A percentile compares a stretch with the other conserved stretches of the same genome.
phyloP scores from a whole-genome alignment of 1,284 basidiomycete genomes.

The Cystobasidium slooffiae region DNA sequence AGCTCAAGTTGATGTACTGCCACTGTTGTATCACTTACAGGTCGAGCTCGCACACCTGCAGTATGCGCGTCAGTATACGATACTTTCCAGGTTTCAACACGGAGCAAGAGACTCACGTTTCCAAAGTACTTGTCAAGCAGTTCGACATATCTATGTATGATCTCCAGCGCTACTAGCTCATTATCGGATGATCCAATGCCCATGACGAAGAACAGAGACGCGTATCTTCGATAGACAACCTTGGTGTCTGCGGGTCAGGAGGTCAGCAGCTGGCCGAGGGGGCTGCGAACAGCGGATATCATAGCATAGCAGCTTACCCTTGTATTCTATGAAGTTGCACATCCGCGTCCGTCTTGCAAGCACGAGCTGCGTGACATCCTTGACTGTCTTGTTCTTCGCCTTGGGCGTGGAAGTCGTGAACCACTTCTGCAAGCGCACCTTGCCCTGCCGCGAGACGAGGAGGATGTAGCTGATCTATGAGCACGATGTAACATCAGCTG shows the following conservation, averaged over 20 bases:
- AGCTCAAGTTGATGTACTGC: not conserved
- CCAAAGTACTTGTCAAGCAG: constrained; percentile 99
- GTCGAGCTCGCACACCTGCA: constrained; percentile 91
- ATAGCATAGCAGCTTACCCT: constrained; percentile 66
- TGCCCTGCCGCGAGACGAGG: constrained; percentile 93
- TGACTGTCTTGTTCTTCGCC: constrained; percentile 95
- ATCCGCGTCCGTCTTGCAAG: constrained; percentile 93
- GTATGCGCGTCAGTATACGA: not conserved
- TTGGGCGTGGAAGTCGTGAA: constrained; percentile 94
- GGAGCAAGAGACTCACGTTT: constrained; percentile 83
- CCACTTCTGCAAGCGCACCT: constrained; percentile 98
- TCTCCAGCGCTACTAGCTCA: constrained; percentile 87
- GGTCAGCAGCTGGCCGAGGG: not conserved
- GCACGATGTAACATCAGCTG: not conserved
- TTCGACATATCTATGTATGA: constrained; percentile 98
- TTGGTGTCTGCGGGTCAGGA: constrained; percentile 61
- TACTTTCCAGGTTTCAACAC: too few relatives aligned
- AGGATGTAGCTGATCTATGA: constrained; percentile 70
- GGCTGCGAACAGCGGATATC: not conserved
- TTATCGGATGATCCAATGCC: constrained; percentile 90
- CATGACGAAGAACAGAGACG: constrained; percentile 96
- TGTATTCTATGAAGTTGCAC: constrained; percentile 99
- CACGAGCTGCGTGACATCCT: constrained; percentile 98
- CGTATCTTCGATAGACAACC: constrained; percentile 97
- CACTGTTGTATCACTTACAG: constrained; percentile 63